A percentile compares a stretch with the other conserved stretches of the same genome.
These are phyloP conservation scores for Leccinum huronense DNA, from an alignment of 1,284 basidiomycete genomes.

Conservation along the genomic window DNA sequence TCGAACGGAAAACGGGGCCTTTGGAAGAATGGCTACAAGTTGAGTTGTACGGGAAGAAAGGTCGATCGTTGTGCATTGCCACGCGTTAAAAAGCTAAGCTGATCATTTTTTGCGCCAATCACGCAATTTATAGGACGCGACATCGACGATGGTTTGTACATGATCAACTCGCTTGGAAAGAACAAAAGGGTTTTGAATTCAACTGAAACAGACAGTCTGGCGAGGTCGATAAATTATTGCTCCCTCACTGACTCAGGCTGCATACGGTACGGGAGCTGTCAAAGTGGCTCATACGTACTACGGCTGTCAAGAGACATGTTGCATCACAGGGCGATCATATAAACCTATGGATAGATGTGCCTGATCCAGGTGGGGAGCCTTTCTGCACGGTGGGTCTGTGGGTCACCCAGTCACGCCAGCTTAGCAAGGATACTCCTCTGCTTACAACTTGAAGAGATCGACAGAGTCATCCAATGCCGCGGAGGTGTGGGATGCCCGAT, in stretches of 20 bases:
- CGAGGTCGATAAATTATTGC: background rate
- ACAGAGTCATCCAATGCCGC: constrained; percentile 9
- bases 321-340: background rate
- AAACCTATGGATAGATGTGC: background rate
- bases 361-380: background rate
- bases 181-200: constrained; percentile 2
- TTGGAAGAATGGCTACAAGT: background rate
- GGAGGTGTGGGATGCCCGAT: constrained; percentile 9
- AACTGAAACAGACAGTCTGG: background rate
- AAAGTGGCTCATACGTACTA: background rate
- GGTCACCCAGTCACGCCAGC: background rate
- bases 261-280: background rate
- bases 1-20: background rate
- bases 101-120: background rate
- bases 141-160: background rate
- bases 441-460: constrained; percentile 3
- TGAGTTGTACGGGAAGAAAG: background rate
- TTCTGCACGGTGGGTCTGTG: background rate
- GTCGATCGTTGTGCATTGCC: background rate
- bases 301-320: background rate
- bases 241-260: background rate
- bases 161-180: background rate
- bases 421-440: background rate
- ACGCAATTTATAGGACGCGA: background rate
- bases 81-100: background rate